phyloP scores from a whole-genome alignment of 192 early-diverging fungal species.

The Allomyces arbusculus region DNA sequence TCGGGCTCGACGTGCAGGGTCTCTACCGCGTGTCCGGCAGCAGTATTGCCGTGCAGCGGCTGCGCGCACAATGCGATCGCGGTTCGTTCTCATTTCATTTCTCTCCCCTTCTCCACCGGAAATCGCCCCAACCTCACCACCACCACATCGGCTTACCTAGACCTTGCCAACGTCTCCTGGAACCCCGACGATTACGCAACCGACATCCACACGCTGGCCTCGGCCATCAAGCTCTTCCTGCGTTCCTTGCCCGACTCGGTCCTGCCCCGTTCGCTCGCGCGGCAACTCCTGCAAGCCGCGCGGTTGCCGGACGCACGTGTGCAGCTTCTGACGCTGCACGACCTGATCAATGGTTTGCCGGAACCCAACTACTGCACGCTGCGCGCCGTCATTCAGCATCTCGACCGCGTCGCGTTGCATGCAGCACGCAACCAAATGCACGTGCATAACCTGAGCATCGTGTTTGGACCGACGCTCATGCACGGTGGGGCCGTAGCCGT shows the following conservation, averaged over 20 bases:
- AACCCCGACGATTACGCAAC: conserved; percentile 27
- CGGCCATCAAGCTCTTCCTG: conserved; percentile 83
- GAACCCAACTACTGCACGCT: conserved; percentile 71
- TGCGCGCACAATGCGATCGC: conserved; percentile 51
- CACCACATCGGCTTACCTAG: background rate
- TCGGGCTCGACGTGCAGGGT: conserved; percentile 48
- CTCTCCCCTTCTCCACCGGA: background rate
- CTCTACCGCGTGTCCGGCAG: conserved; percentile 81
- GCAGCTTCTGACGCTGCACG: conserved; percentile 47
- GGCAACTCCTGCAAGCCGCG: conserved; percentile 6
- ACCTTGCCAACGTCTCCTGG: conserved; percentile 9
- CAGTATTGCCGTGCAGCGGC: conserved; percentile 46
- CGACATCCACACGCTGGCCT: conserved; percentile 68
- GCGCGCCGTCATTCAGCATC: conserved; percentile 54
- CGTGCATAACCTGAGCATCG: conserved; percentile 61
- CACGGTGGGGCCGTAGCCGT: background rate
- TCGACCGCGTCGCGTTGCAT: conserved; percentile 10
- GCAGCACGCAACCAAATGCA: conserved; percentile 64
- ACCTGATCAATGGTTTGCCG: conserved; percentile 49
- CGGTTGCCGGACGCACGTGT: conserved; percentile 38
- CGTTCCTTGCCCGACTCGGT: conserved; percentile 82
- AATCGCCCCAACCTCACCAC: background rate
- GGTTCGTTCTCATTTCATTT: conserved; percentile 15
- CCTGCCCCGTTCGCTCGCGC: conserved; percentile 31
- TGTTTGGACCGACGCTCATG: conserved; percentile 83